These are phyloP conservation scores for Penicillium sp. DNA, from an alignment of 2,329 filamentous ascomycete species.

Conservation along the genomic window DNA sequence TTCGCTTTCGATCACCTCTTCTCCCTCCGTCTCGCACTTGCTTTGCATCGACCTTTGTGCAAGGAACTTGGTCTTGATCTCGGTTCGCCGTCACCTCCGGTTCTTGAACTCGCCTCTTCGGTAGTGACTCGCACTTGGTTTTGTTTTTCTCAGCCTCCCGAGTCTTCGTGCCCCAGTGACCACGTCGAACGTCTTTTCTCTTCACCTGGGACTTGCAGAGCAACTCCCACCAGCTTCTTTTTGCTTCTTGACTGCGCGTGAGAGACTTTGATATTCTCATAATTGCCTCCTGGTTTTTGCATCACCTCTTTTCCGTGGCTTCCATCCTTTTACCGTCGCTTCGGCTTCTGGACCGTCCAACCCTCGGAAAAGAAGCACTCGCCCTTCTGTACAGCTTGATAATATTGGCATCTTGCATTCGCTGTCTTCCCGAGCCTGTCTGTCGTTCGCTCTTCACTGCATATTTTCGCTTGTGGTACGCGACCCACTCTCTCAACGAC, in stretches of 20 bases:
- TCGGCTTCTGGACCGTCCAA: constrained; percentile 1
- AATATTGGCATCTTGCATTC: constrained; percentile 14
- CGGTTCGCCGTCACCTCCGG: constrained; percentile 2
- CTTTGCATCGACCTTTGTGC: not conserved
- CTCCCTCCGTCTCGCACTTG: not conserved
- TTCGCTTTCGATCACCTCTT: not conserved
- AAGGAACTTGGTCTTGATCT: not conserved
- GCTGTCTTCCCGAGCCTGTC: constrained; percentile 24
- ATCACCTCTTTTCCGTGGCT: constrained; percentile 10
- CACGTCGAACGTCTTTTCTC: constrained; percentile 27
- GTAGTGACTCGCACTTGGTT: constrained; percentile 14
- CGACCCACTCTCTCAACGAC: constrained; percentile 7
- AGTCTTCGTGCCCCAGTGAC: constrained; percentile 18
- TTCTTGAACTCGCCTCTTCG: constrained; percentile 2
- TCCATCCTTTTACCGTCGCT: not conserved
- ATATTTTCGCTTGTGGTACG: constrained; percentile 26
- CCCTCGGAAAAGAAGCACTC: not conserved
- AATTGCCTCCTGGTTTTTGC: constrained; percentile 13
- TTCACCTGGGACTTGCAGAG: constrained; percentile 40
- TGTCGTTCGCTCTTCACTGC: constrained; percentile 26
- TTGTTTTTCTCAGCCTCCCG: constrained; percentile 20
- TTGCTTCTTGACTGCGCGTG: constrained; percentile 12
- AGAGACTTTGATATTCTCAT: constrained; percentile 22
- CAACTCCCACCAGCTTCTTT: constrained; percentile 31
- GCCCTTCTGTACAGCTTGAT: constrained; percentile 25